These are phyloP conservation scores for Pulveroboletus sp. DNA, from an alignment of 768 basidiomycete species.

Conservation along the genomic window DNA sequence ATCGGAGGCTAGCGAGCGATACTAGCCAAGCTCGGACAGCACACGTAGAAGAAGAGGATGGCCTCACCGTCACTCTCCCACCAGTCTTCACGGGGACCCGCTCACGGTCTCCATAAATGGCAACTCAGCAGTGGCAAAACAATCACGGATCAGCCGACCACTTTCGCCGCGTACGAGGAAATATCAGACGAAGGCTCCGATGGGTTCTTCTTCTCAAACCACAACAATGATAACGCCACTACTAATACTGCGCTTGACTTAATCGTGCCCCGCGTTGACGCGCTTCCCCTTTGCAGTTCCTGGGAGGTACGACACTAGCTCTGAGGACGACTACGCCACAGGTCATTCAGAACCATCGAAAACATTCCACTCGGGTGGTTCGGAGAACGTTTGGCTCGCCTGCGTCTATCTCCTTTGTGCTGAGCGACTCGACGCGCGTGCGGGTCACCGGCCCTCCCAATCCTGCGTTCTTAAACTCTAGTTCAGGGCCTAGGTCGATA, in stretches of 20 bases:
- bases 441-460: not conserved
- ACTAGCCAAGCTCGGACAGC: not conserved
- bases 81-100: slow-evolving; percentile 22
- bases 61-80: slow-evolving; percentile 20
- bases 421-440: slow-evolving; percentile 1
- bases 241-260: not conserved
- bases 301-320: slow-evolving; percentile 12
- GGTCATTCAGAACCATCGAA: slow-evolving; percentile 21
- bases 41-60: not conserved
- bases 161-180: slow-evolving; percentile 25
- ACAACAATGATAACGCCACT: not conserved
- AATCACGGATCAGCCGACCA: slow-evolving; percentile 11
- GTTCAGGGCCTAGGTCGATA: not conserved
- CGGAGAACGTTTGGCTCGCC: slow-evolving; percentile 1
- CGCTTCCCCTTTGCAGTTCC: not conserved
- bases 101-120: slow-evolving; percentile 1
- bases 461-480: not conserved
- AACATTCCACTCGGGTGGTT: slow-evolving; percentile 23
- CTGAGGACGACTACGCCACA: slow-evolving; percentile 13
- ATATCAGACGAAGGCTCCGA: slow-evolving; percentile 20
- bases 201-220: not conserved
- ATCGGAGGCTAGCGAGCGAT: no score
- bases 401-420: not conserved
- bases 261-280: not conserved
- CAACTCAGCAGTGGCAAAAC: not conserved